Evolutionary conservation across 208 protist genomes (phyloP), one percentile per base, ranked within the genome.

Genomic region (Jaenimonas drosophilae): DNA sequence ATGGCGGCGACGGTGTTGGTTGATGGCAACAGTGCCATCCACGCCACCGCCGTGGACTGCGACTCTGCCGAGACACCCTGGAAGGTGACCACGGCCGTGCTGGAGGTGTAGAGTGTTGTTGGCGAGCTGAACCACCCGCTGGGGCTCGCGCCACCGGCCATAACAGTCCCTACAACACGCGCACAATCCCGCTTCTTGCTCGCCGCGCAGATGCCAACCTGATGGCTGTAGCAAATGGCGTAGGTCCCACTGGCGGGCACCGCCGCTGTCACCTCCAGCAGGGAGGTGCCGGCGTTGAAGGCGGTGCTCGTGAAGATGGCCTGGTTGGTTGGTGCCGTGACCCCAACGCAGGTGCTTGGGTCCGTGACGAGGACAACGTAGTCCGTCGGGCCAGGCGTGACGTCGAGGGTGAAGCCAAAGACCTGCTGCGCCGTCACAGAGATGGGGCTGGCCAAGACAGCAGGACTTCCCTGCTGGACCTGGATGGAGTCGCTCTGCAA

Each of bases 181-280:
- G 85, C 80, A 62, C 81, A 89, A 32, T 93, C 75, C 12, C 60
- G 40, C 7, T 36, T 52, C 7, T 34, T 47, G 19, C 21, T 47
- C 6, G 53, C 36, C 16, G 47, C 62, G 50, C 77, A 88, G 9
- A 25, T n/a, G 11, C 39, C 73, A 2, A 47, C 21, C 29, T 61
- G 64, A 39, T 87, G 60, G 6, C 77, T 76, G 68, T 88, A 90
- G 54, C 85, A 94, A 21, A 88, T 55, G 39, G 82, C 77, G 68
- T 82, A 94, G 19, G 40, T 69, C 3, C 78, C 80, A 12, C 68
- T 60, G 14, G 23, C 26, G 0, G 69, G 65, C 40, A 91, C 48
- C 3, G 67, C 76, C 7, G 81, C 49, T 11, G 54, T 70, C n/a
- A 85, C 64, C 2, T 38, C 44, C 28, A 66, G 9, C 23, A 39